Evolutionary conservation across 352 stramenopile genomes (phyloP).

Genomic region (Globisporangium radiosum): DNA sequence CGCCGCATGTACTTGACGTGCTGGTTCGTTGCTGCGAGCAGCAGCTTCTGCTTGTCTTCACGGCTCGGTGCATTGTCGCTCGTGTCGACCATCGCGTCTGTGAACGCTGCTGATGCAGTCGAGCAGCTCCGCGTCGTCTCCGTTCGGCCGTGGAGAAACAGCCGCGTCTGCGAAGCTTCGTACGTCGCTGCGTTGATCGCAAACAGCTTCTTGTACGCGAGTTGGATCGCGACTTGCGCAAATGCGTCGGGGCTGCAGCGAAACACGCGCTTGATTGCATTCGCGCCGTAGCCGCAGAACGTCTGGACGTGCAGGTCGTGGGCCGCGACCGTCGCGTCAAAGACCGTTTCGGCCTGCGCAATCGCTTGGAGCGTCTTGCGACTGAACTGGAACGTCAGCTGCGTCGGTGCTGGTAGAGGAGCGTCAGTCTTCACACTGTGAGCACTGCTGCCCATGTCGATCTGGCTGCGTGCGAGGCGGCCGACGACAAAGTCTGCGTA

Average conservation of each 20-base stretch:
- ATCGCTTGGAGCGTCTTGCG: slow-evolving; percentile 41
- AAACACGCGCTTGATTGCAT: slow-evolving; percentile 82
- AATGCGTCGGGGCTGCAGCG: slow-evolving; percentile 92
- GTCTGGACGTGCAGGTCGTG: slow-evolving; percentile 85
- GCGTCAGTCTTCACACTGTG: too few species aligned
- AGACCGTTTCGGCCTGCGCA: slow-evolving; percentile 39
- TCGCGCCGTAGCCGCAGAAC: slow-evolving; percentile 87
- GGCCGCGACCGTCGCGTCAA: slow-evolving; percentile 68
- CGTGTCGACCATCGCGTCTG: slow-evolving; percentile 70
- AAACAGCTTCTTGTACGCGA: slow-evolving; percentile 84
- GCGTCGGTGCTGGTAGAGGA: slow-evolving; percentile 18
- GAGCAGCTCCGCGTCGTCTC: slow-evolving; percentile 87
- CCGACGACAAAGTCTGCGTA: slow-evolving; percentile 62
- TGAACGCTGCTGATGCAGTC: slow-evolving; percentile 73
- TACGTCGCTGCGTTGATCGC: slow-evolving; percentile 82
- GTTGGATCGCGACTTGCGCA: slow-evolving; percentile 94
- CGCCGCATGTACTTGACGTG: slow-evolving; percentile 68
- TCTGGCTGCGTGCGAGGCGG: slow-evolving; percentile 41
- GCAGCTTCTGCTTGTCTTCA: slow-evolving; percentile 39
- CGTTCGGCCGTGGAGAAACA: slow-evolving; percentile 94
- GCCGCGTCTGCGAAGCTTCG: slow-evolving; percentile 91
- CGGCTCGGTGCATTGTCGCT: slow-evolving; percentile 15
- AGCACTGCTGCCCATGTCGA: slow-evolving; percentile 30
- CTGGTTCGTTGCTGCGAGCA: slow-evolving; percentile 31
- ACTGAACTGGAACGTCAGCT: slow-evolving; percentile 52